Evolutionary conservation across 331 rosid genomes (phyloP).

Genomic region (Telfairia occidentalis): DNA sequence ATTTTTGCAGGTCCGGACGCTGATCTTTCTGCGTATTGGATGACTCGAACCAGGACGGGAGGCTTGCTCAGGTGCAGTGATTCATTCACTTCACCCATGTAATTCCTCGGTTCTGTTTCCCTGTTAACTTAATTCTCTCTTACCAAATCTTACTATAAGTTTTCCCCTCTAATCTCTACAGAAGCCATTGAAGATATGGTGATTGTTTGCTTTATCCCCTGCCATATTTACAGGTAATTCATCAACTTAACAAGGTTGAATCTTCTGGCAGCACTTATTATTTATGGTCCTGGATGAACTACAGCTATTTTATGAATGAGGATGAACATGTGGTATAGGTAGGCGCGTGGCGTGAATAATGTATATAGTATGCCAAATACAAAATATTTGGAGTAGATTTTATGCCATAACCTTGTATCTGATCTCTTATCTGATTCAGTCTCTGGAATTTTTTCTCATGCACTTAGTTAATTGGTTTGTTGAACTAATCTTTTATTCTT

Average conservation of each 20-base stretch:
- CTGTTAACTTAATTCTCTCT: neutral
- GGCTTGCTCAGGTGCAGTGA: constrained; percentile 58
- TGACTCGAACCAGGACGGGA: constrained; percentile 65
- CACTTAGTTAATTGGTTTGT: neutral
- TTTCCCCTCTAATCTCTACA: constrained; percentile 38
- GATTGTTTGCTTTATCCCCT: constrained; percentile 65
- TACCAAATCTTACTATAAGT: neutral
- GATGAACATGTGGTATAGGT: neutral
- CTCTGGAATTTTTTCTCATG: neutral
- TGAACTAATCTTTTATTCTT: neutral
- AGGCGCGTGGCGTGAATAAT: neutral
- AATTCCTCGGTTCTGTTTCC: constrained; percentile 2
- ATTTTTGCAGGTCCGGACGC: constrained; percentile 63
- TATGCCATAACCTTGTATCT: neutral
- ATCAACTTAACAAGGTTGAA: neutral
- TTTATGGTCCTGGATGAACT: neutral
- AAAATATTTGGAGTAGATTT: neutral
- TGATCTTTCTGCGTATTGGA: constrained; percentile 67
- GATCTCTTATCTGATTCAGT: neutral
- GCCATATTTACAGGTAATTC: constrained; percentile 70
- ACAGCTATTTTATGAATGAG: neutral
- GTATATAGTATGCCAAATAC: neutral
- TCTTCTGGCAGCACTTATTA: neutral
- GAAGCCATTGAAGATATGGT: constrained; percentile 87
- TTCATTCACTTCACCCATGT: neutral